Percentiles rank a stretch among this genome's conserved stretches.
Evolutionary conservation across 2,329 filamentous ascomycete species (phyloP).

Genomic region (Chalaropsis thielavioides): DNA sequence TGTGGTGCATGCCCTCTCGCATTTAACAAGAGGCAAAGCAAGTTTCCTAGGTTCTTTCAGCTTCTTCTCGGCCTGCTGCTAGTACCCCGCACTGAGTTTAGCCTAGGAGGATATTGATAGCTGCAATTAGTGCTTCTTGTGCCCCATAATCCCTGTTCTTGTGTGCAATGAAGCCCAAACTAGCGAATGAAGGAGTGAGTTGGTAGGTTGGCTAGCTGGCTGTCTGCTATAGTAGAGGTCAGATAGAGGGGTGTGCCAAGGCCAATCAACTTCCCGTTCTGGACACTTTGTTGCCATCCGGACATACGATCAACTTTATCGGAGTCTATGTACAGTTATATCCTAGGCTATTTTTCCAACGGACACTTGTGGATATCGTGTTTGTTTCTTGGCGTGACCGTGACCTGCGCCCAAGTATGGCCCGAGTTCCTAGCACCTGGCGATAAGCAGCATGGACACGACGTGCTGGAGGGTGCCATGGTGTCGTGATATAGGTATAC

Average conservation of each 20-base stretch:
- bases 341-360: not conserved
- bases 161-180: not conserved
- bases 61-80: not conserved
- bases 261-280: not conserved
- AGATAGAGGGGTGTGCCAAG: not conserved
- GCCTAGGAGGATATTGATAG: not conserved
- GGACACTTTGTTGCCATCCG: not conserved
- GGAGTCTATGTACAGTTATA: not conserved
- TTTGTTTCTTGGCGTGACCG: no score
- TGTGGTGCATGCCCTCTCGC: no score
- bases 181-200: not conserved
- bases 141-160: not conserved
- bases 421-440: no score
- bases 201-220: no score
- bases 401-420: no score
- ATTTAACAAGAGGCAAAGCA: not conserved
- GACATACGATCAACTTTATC: not conserved
- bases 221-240: no score
- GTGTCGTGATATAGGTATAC: not conserved
- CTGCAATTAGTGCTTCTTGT: not conserved
- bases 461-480: no score
- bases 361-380: no score
- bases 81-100: not conserved
- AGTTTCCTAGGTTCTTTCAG: not conserved
- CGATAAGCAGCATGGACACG: no score